Conservation (phyloP, 1,139 yeast genomes). For the Lodderomyces theae region DNA sequence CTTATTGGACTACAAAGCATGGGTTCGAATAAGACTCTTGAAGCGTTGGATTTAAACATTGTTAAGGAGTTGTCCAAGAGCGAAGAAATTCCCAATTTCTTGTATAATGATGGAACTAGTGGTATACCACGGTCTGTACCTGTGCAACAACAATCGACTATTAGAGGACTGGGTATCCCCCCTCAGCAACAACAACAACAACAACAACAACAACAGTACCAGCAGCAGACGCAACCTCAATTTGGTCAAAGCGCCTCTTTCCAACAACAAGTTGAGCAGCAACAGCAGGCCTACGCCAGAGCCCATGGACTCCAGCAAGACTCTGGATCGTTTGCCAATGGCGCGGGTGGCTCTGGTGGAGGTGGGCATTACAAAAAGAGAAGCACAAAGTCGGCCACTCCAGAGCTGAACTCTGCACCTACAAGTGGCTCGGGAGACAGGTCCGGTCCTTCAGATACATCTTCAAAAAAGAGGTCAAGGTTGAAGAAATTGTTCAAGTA, state of each 20-base stretch:
- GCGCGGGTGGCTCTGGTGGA: background rate
- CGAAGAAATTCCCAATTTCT: constrained; percentile 36
- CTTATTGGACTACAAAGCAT: constrained; percentile 45
- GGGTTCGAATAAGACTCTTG: constrained; percentile 31
- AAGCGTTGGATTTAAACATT: constrained; percentile 35
- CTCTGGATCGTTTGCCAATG: background rate
- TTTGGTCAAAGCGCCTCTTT: constrained; percentile 6
- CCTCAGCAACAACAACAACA: constrained; percentile 5
- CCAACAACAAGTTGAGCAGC: constrained; percentile 6
- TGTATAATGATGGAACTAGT: constrained; percentile 27
- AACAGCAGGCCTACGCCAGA: constrained; percentile 4
- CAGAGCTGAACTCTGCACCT: background rate
- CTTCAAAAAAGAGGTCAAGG: constrained; percentile 22
- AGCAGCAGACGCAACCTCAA: constrained; percentile 2
- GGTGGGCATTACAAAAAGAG: constrained; percentile 30
- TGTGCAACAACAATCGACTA: constrained; percentile 11
- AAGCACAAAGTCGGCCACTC: constrained; percentile 1
- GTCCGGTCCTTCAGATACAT: constrained; percentile 23
- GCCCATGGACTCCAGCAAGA: constrained; percentile 3
- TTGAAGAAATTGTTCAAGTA: constrained; percentile 39
- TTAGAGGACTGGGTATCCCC: constrained; percentile 13
- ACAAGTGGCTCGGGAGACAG: constrained; percentile 7
- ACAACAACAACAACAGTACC: constrained; percentile 5
- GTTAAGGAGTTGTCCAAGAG: constrained; percentile 22
- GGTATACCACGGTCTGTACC: constrained; percentile 14